These are phyloP conservation scores for Ambrosiella xylebori DNA, from an alignment of 2,329 filamentous ascomycete genomes.

Conservation along the genomic window DNA sequence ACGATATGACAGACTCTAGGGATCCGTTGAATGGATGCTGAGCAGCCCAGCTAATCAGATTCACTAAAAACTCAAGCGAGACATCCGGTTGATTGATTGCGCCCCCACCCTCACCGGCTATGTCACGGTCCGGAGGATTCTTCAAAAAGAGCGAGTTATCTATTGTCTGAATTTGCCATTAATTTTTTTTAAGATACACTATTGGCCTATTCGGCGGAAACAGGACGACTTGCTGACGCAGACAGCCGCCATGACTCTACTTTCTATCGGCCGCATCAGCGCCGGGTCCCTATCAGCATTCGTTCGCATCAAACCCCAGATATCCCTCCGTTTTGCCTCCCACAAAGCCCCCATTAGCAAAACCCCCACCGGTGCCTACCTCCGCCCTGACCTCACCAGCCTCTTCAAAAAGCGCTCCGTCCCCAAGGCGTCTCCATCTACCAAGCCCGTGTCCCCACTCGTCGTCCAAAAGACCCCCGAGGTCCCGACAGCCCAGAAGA, in stretches of 20 bases:
- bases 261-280: not conserved
- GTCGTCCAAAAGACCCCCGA: not conserved
- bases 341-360: conserved; percentile 2
- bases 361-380: not conserved
- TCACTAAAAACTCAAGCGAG: not conserved
- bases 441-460: conserved; percentile 5
- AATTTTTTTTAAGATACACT: not conserved
- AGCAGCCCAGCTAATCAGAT: too few relatives aligned
- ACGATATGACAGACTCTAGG: too few relatives aligned
- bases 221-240: not conserved
- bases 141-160: too few relatives aligned
- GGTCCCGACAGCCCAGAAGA: conserved; percentile 8
- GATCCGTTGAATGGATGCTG: too few relatives aligned
- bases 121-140: too few relatives aligned
- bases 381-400: not conserved
- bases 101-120: too few relatives aligned
- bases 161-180: too few relatives aligned
- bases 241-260: not conserved
- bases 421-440: not conserved
- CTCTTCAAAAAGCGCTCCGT: not conserved
- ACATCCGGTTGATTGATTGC: not conserved
- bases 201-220: not conserved
- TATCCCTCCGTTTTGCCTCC: not conserved
- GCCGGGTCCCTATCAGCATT: too few relatives aligned
- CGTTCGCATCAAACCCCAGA: not conserved